These are phyloP conservation scores for Cercospora sp. DNA, from an alignment of 2,329 filamentous ascomycete species.

Conservation along the genomic window DNA sequence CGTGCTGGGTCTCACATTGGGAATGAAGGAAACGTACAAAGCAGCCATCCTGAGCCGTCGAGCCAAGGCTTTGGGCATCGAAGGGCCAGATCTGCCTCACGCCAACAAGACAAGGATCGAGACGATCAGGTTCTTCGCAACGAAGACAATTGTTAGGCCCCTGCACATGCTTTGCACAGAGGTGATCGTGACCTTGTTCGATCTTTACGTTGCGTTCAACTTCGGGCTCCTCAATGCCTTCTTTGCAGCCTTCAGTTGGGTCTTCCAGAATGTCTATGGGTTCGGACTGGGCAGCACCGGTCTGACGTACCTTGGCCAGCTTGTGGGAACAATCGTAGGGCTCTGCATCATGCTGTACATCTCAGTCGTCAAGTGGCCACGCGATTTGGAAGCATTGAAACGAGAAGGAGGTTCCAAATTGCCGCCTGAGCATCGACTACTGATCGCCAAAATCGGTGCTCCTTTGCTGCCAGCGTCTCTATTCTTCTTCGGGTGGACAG, in stretches of 20 bases:
- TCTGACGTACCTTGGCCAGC: slow-evolving; percentile 30
- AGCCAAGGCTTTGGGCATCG: slow-evolving; percentile 28
- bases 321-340: slow-evolving; percentile 24
- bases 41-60: slow-evolving; percentile 31
- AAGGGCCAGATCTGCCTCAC: slow-evolving; percentile 10
- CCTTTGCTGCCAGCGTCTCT: slow-evolving; percentile 36
- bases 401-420: slow-evolving; percentile 2
- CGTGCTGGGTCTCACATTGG: slow-evolving; percentile 32
- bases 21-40: slow-evolving; percentile 40
- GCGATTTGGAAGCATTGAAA: not conserved
- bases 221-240: slow-evolving; percentile 30
- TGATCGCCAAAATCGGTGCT: slow-evolving; percentile 36
- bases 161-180: slow-evolving; percentile 36
- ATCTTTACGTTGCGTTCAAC: slow-evolving; percentile 28
- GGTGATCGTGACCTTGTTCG: slow-evolving; percentile 35
- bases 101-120: slow-evolving; percentile 3
- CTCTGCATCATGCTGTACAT: slow-evolving; percentile 13
- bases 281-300: slow-evolving; percentile 29
- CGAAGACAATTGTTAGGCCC: slow-evolving; percentile 29
- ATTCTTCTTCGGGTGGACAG: slow-evolving; percentile 41
- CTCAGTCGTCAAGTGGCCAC: slow-evolving; percentile 7
- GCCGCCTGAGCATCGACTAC: slow-evolving; percentile 36
- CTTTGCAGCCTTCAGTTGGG: slow-evolving; percentile 30
- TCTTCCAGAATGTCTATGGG: slow-evolving; percentile 28
- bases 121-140: slow-evolving; percentile 13